Evolutionary conservation across 495 filamentous ascomycete genomes (phyloP).

Genomic region (Penicillium atrosanguineum): DNA sequence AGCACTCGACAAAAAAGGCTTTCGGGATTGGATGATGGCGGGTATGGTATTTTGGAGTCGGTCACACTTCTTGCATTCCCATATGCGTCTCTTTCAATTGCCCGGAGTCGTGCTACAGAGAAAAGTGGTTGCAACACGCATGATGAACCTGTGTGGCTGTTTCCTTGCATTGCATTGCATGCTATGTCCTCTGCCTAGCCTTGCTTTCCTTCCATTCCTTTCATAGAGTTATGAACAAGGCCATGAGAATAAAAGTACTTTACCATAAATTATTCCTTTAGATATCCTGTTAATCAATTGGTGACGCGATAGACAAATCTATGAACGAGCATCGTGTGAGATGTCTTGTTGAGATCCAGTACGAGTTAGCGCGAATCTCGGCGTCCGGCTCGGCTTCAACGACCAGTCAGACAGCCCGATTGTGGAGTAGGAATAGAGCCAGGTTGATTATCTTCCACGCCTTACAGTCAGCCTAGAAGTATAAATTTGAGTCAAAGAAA

Average conservation of each 20-base stretch:
- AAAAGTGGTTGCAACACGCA: constrained; percentile 34
- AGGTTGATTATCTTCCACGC: not conserved
- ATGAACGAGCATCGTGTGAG: no score
- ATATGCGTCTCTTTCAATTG: constrained; percentile 22
- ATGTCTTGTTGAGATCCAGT: not conserved
- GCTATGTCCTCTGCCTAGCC: constrained; percentile 39
- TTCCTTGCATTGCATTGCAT: constrained; percentile 27
- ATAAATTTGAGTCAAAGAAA: not conserved
- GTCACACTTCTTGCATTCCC: constrained; percentile 9
- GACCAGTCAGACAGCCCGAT: not conserved
- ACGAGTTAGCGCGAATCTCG: not conserved
- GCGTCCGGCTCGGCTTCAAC: not conserved
- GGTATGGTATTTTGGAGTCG: constrained; percentile 11
- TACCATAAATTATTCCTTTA: not conserved
- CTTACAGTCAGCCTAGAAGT: not conserved
- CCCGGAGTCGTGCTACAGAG: constrained; percentile 26
- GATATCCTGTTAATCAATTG: not conserved
- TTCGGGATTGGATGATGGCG: constrained; percentile 17
- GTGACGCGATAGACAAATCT: not conserved
- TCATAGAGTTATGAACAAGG: constrained; percentile 45
- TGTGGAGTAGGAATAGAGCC: not conserved
- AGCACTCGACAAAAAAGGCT: constrained; percentile 23
- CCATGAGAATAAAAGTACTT: constrained; percentile 40
- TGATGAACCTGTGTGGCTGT: constrained; percentile 30
- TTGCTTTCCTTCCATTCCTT: constrained; percentile 39